Evolutionary conservation across 805 yeast species (phyloP).

Genomic region (Candida maesae): DNA sequence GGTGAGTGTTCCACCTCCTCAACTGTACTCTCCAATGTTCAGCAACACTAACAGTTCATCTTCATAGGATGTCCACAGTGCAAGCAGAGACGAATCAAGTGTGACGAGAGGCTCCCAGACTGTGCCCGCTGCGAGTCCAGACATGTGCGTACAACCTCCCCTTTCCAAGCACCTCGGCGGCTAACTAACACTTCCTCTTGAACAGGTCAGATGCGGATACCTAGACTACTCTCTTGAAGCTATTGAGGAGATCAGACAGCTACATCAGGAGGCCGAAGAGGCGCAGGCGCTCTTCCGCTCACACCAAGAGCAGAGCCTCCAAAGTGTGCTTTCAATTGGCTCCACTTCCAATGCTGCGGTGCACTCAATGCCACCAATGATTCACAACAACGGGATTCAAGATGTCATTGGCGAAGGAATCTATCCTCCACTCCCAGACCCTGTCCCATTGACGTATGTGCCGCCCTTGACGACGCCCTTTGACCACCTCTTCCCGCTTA

Average conservation of each 20-base stretch:
- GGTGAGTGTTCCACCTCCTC: conserved; percentile 13
- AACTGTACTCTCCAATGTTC: neutral
- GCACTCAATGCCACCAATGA: no score
- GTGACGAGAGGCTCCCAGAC: conserved; percentile 56
- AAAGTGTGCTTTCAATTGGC: neutral
- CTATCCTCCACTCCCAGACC: neutral
- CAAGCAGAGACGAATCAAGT: conserved; percentile 54
- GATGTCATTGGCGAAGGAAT: neutral
- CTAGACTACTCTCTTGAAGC: conserved; percentile 16
- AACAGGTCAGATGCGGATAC: conserved; percentile 17
- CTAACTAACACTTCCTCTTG: no score
- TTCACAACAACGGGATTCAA: no score
- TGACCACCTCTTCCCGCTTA: neutral
- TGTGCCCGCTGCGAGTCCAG: conserved; percentile 45
- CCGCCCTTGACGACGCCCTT: neutral
- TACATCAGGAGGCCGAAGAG: conserved; percentile 12
- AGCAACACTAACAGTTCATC: neutral
- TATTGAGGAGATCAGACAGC: conserved; percentile 10
- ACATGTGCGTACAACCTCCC: conserved; percentile 14
- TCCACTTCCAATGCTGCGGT: neutral
- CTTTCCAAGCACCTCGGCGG: no score
- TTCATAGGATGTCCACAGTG: conserved; percentile 64
- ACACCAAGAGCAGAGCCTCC: neutral
- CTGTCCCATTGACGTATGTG: neutral
- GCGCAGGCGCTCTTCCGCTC: neutral